Base-by-base conservation (phyloP, 225 moss, liverwort and hornwort genomes). In the Anthoceros angustus region DNA sequence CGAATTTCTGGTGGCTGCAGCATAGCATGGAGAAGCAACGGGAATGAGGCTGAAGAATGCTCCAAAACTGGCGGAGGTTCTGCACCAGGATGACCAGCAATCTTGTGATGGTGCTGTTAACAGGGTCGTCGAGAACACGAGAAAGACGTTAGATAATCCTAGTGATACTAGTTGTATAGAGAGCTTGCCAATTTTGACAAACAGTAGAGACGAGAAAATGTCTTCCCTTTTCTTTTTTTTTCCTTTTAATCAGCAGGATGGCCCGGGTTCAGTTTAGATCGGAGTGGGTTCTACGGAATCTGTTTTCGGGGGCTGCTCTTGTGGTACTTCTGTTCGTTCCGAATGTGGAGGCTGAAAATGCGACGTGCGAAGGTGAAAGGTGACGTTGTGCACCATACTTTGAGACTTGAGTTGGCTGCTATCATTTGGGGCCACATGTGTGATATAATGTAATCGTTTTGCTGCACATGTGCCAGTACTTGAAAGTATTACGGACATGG, bases 1-100 rank as follows among this genome's bases (percentile, higher is more conserved):
- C 82, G 61, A 91, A 88, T 69, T 75, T 95, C 40, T 66, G 83
- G 45, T 95, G 91, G 75, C 88, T 83, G 45, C 85, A 88, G 61
- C 86, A 86, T 65, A 75, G 80, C 50, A 71, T 78, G 64, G 72
- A 86, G 65, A 83, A 85, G 75, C 81, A 83, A 73, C 74, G 81
- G 72, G 55, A 55, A 72, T 26, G 67, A 73, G 68, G 48, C 77
- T 40, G 74, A 66, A 10, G 65, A 66, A 64, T 48, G 48, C 24
- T 7, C 65, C 62, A 39, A 23, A 74, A 32, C 62, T 68, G 64
- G 69, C 85, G 74, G 95, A 88, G 79, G 74, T 74, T 66, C 68
- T 85, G 71, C 87, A 85, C 67, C 71, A 76, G 69, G 83, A 85
- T 66, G 86, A 77, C 71, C 79, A 79, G 55, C 55, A 55, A 9